These are phyloP conservation scores for Metschnikowia reukaufii DNA, from an alignment of 805 yeast species.

Conservation along the genomic window DNA sequence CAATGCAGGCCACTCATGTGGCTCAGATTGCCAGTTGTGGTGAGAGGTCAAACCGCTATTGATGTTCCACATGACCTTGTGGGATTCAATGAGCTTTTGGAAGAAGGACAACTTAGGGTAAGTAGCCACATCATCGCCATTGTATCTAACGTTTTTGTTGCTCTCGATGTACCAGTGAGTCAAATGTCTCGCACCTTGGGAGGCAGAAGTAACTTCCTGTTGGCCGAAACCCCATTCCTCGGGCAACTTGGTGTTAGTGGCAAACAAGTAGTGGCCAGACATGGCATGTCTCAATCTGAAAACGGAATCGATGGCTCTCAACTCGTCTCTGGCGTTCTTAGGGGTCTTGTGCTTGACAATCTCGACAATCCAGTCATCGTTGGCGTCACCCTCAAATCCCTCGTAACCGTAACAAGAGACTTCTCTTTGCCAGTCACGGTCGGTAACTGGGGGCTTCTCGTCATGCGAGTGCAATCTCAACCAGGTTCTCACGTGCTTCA, in stretches of 20 bases:
- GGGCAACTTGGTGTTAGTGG: conserved; percentile 75
- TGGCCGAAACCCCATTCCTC: conserved; percentile 80
- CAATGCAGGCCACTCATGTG: conserved; percentile 73
- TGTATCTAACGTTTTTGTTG: conserved; percentile 54
- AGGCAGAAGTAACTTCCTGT: conserved; percentile 81
- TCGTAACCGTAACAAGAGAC: conserved; percentile 74
- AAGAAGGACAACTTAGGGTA: conserved; percentile 56
- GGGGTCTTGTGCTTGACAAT: conserved; percentile 56
- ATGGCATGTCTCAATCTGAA: conserved; percentile 77
- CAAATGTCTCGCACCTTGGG: conserved; percentile 60
- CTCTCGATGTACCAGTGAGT: conserved; percentile 75
- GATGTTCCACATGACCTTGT: conserved; percentile 73
- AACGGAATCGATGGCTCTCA: conserved; percentile 66
- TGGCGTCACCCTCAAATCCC: conserved; percentile 78
- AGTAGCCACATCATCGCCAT: conserved; percentile 29
- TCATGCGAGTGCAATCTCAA: conserved; percentile 82
- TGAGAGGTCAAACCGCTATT: conserved; percentile 67
- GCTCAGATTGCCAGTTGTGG: conserved; percentile 71
- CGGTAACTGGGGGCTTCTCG: conserved; percentile 74
- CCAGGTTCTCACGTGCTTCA: conserved; percentile 55
- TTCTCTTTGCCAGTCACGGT: conserved; percentile 83
- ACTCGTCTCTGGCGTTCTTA: conserved; percentile 50
- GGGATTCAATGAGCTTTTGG: conserved; percentile 64
- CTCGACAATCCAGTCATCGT: conserved; percentile 79
- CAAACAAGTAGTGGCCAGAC: conserved; percentile 74